A percentile compares a stretch with the other conserved stretches of the same genome.
phyloP scores from a whole-genome alignment of 495 filamentous ascomycete genomes.

The Penicillium turbatum region DNA sequence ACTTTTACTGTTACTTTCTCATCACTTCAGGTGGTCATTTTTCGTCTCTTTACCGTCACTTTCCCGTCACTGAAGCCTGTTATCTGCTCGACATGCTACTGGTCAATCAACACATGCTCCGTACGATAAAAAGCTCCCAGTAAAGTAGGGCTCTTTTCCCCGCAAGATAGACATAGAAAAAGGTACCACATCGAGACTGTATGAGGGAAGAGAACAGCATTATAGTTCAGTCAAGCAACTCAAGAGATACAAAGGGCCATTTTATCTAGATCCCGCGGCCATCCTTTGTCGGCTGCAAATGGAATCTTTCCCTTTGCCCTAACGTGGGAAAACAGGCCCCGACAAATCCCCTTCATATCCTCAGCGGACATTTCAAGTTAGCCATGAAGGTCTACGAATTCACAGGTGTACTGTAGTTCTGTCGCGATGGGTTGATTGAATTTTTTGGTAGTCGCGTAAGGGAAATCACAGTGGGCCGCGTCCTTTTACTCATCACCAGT shows the following conservation, averaged over 20 bases:
- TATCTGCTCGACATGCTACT: no score
- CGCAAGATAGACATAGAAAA: no score
- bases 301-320: neutral
- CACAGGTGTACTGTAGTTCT: conserved; percentile 4
- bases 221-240: no score
- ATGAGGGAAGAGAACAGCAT: no score
- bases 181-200: no score
- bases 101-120: no score
- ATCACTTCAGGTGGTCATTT: no score
- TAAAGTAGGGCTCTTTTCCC: no score
- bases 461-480: conserved; percentile 13
- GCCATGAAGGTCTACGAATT: neutral
- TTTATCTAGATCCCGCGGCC: neutral
- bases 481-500: neutral
- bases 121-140: no score
- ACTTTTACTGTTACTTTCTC: no score
- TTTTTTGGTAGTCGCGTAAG: conserved; percentile 24
- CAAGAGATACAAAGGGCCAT: neutral
- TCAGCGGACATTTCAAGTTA: neutral
- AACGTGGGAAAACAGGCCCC: neutral
- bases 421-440: conserved; percentile 23
- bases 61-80: no score
- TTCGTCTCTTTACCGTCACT: no score
- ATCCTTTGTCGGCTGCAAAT: neutral
- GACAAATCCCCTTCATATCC: neutral